phyloP scores from a whole-genome alignment of 768 basidiomycete genomes.

The Hypsizygus marmoreus region DNA sequence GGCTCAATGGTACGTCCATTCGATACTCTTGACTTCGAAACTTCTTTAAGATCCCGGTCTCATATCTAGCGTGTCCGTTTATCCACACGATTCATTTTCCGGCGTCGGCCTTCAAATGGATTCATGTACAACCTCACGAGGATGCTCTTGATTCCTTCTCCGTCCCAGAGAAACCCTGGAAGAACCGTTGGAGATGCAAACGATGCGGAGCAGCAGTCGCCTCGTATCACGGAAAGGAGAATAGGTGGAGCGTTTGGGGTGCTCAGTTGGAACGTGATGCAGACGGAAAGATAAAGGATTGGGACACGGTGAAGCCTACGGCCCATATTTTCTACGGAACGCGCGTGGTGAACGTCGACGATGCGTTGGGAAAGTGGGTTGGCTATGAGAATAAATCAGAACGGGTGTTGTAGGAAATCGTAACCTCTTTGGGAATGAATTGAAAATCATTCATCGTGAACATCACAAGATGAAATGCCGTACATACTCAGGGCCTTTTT shows the following conservation, averaged over 20 bases:
- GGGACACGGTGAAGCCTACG: slow-evolving; percentile 61
- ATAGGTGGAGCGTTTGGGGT: slow-evolving; percentile 61
- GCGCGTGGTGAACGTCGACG: slow-evolving; percentile 55
- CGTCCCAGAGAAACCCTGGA: slow-evolving; percentile 53
- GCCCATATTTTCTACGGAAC: slow-evolving; percentile 71
- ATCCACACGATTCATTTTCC: slow-evolving; percentile 63
- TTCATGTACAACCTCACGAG: slow-evolving; percentile 35
- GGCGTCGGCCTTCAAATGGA: slow-evolving; percentile 55
- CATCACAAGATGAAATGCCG: slow-evolving; percentile 11
- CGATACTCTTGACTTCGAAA: background rate
- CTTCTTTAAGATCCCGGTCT: background rate
- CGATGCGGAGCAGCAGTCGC: slow-evolving; percentile 57
- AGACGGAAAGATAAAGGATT: slow-evolving; percentile 49
- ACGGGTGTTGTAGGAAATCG: slow-evolving; percentile 31
- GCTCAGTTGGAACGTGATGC: slow-evolving; percentile 54
- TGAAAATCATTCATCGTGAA: slow-evolving; percentile 2
- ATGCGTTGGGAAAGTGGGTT: slow-evolving; percentile 62
- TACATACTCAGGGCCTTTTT: background rate
- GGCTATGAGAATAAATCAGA: slow-evolving; percentile 59
- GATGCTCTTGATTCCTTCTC: slow-evolving; percentile 47
- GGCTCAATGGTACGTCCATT: slow-evolving; percentile 46
- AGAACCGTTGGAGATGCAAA: slow-evolving; percentile 65
- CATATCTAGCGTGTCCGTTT: slow-evolving; percentile 55
- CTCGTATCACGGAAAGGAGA: slow-evolving; percentile 49
- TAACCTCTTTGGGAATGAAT: slow-evolving; percentile 5